These are phyloP conservation scores for Collybia mongolica DNA, from an alignment of 768 basidiomycete genomes.

Conservation along the genomic window DNA sequence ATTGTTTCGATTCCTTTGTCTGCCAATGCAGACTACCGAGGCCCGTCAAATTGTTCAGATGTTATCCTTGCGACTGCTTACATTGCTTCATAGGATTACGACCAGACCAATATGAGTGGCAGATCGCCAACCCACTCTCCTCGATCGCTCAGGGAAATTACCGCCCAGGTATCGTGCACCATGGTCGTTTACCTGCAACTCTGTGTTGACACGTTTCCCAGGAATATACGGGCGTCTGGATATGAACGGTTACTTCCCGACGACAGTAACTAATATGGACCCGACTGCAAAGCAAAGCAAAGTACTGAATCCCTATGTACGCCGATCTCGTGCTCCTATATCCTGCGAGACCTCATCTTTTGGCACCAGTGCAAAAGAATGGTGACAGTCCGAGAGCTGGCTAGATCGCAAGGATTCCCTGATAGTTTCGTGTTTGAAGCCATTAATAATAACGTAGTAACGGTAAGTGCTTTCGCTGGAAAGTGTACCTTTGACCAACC, in stretches of 20 bases:
- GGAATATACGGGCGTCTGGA: conserved; percentile 62
- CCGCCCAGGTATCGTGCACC: conserved; percentile 37
- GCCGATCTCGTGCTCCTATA: conserved; percentile 13
- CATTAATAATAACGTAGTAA: conserved; percentile 50
- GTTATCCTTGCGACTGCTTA: background rate
- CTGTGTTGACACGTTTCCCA: conserved; percentile 6
- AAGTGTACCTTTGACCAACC: background rate
- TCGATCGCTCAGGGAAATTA: conserved; percentile 52
- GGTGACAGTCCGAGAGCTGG: conserved; percentile 73
- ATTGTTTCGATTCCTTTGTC: conserved; percentile 58
- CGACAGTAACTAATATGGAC: conserved; percentile 76
- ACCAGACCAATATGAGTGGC: conserved; percentile 54
- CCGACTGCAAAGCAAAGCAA: conserved; percentile 76
- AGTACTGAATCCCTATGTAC: conserved; percentile 66
- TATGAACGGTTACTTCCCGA: conserved; percentile 55
- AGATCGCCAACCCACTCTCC: conserved; percentile 57
- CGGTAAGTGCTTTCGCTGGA: conserved; percentile 39
- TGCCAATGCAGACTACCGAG: conserved; percentile 62
- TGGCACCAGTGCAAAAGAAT: conserved; percentile 60
- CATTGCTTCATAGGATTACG: conserved; percentile 35
- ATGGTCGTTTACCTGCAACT: background rate
- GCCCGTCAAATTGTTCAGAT: conserved; percentile 29
- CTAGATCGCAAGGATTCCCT: conserved; percentile 80
- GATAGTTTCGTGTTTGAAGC: conserved; percentile 69
- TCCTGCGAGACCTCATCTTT: background rate